Evolutionary conservation across 1,284 basidiomycete species (phyloP).

Genomic region (Gymnopus androsaceus): DNA sequence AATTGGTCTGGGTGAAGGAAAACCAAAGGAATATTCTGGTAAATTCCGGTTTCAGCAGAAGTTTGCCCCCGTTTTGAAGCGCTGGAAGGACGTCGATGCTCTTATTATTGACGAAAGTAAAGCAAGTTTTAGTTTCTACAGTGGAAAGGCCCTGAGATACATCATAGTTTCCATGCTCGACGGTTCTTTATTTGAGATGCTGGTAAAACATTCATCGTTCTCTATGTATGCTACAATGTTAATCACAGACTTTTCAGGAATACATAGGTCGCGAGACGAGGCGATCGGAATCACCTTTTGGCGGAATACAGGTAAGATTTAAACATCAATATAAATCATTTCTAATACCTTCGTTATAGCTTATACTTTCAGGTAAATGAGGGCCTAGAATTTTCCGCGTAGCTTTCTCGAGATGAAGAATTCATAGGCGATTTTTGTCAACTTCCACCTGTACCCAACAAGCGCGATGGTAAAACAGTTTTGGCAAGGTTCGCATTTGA

Average conservation of each 20-base stretch:
- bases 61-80: constrained; percentile 64
- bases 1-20: constrained; percentile 78
- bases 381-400: no score
- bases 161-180: constrained; percentile 89
- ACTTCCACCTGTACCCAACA: constrained; percentile 78
- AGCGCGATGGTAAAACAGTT: constrained; percentile 27
- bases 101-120: constrained; percentile 91
- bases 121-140: constrained; percentile 16
- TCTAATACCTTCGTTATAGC: constrained; percentile 34
- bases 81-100: constrained; percentile 78
- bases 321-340: constrained; percentile 1
- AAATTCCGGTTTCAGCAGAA: constrained; percentile 55
- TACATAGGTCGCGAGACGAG: constrained; percentile 66
- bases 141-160: neutral
- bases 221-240: neutral
- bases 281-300: constrained; percentile 68
- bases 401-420: no score
- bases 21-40: constrained; percentile 53
- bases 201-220: constrained; percentile 42
- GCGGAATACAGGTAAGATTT: constrained; percentile 79
- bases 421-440: constrained; percentile 98
- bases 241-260: constrained; percentile 31
- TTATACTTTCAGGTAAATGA: constrained; percentile 85
- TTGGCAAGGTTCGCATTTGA: constrained; percentile 80
- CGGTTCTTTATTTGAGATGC: constrained; percentile 83